Evolutionary conservation across 768 basidiomycete species (phyloP).

Genomic region (Lentinula raphanica): DNA sequence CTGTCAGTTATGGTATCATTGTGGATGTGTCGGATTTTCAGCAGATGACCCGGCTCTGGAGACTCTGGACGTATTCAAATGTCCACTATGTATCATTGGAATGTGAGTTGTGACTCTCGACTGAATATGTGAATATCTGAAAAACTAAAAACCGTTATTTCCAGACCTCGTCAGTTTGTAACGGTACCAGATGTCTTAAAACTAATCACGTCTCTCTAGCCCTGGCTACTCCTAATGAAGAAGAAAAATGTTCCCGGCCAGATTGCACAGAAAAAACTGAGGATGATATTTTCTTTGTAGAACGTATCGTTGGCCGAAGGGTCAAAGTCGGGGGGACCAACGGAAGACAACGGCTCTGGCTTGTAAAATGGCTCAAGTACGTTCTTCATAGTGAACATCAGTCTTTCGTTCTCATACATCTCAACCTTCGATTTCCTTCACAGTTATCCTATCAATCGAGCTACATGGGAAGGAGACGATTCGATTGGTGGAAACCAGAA

Average conservation of each 20-base stretch:
- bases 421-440: neutral
- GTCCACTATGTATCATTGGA: neutral
- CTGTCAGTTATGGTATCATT: slow-evolving; percentile 4
- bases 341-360: neutral
- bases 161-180: neutral
- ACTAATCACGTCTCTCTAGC: neutral
- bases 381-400: neutral
- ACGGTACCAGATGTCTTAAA: neutral
- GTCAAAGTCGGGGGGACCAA: neutral
- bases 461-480: slow-evolving; percentile 4
- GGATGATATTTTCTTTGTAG: slow-evolving; percentile 1
- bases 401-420: neutral
- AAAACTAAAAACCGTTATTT: neutral
- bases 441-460: slow-evolving; percentile 1
- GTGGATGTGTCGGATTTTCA: slow-evolving; percentile 4
- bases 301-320: slow-evolving; percentile 3
- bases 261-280: neutral
- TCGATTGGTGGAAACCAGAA: neutral
- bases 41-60: neutral
- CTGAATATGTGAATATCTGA: neutral
- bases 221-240: neutral
- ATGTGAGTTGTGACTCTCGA: neutral
- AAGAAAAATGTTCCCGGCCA: neutral
- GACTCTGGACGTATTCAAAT: neutral
- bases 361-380: slow-evolving; percentile 5